Percentiles rank a stretch among this genome's conserved stretches.
These are phyloP conservation scores for Candida gigantensis DNA, from an alignment of 1,139 yeast genomes.

Conservation along the genomic window DNA sequence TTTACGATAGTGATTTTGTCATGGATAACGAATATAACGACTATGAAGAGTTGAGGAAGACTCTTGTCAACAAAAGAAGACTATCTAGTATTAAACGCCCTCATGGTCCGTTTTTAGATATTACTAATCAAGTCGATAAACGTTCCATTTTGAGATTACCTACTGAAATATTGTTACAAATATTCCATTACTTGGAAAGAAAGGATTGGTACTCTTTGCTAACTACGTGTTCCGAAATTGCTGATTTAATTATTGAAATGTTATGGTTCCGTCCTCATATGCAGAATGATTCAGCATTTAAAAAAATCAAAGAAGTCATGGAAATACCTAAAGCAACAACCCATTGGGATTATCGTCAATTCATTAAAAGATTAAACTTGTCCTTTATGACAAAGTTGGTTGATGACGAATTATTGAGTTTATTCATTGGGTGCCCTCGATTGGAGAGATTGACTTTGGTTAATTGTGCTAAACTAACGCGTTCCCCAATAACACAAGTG, in stretches of 20 bases:
- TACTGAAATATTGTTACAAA: slow-evolving; percentile 73
- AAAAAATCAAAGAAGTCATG: slow-evolving; percentile 57
- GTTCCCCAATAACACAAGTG: slow-evolving; percentile 61
- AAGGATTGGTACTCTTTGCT: slow-evolving; percentile 69
- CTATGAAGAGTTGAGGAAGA: slow-evolving; percentile 37
- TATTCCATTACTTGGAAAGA: slow-evolving; percentile 66
- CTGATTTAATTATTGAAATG: slow-evolving; percentile 73
- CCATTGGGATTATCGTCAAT: slow-evolving; percentile 70
- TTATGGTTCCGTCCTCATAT: slow-evolving; percentile 90
- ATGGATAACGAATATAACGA: slow-evolving; percentile 36
- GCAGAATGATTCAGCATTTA: slow-evolving; percentile 54
- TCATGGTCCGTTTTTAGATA: slow-evolving; percentile 11
- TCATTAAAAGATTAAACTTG: slow-evolving; percentile 78
- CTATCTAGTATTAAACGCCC: slow-evolving; percentile 16
- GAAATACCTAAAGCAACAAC: slow-evolving; percentile 48
- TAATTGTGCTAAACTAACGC: slow-evolving; percentile 69
- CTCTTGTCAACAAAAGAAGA: slow-evolving; percentile 35
- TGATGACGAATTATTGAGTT: slow-evolving; percentile 58
- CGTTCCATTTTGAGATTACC: slow-evolving; percentile 62
- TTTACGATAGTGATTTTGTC: slow-evolving; percentile 33
- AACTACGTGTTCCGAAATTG: slow-evolving; percentile 82
- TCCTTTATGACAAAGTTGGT: slow-evolving; percentile 71
- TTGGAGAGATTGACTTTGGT: slow-evolving; percentile 85
- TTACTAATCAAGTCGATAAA: slow-evolving; percentile 7
- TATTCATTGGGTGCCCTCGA: slow-evolving; percentile 67